phyloP scores from a whole-genome alignment of 257 asterid species.

The Jacaranda copaia region DNA sequence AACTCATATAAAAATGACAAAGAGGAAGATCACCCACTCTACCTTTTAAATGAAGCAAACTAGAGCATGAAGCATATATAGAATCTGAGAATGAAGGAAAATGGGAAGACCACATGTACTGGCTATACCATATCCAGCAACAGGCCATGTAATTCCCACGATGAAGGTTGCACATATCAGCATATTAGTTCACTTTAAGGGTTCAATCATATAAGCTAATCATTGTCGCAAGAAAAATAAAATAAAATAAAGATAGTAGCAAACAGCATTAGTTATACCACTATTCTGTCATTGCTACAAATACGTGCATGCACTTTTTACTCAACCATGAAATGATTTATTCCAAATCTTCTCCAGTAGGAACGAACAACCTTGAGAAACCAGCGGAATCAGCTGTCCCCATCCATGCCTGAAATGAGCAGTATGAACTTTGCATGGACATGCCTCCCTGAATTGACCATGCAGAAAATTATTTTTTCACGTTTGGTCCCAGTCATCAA shows the following conservation, averaged over 20 bases:
- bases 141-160: conserved; percentile 65
- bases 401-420: conserved; percentile 55
- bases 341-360: too few species aligned
- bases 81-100: neutral
- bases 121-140: conserved; percentile 65
- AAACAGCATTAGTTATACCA: too few species aligned
- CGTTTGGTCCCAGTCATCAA: conserved; percentile 32
- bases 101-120: conserved; percentile 55
- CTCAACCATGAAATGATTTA: too few species aligned
- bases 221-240: too few species aligned
- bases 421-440: conserved; percentile 49
- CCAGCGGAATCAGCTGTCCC: conserved; percentile 44
- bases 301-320: too few species aligned
- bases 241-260: too few species aligned
- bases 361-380: conserved; percentile 40
- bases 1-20: neutral
- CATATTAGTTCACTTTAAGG: conserved; percentile 38
- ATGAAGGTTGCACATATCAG: conserved; percentile 55
- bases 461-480: conserved; percentile 29
- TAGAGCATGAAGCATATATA: too few species aligned
- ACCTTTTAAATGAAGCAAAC: conserved; percentile 4
- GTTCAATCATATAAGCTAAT: too few species aligned
- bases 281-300: conserved; percentile 42
- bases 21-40: neutral
- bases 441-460: conserved; percentile 28